Evolutionary conservation across 1,284 basidiomycete genomes (phyloP).

Genomic region (Cystobasidiaceae sp.): DNA sequence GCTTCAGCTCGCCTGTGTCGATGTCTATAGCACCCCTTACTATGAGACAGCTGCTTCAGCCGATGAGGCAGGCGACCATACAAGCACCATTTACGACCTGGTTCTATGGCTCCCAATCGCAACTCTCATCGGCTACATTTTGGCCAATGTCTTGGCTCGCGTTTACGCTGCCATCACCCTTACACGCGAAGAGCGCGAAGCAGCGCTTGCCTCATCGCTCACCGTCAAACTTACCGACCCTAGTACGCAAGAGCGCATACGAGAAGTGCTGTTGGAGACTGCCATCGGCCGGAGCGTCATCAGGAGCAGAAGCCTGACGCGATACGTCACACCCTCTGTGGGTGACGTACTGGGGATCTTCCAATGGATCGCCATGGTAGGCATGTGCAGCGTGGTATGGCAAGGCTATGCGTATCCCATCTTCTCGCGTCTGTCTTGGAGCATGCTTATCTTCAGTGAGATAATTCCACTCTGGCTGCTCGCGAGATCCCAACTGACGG

Average conservation of each 20-base stretch:
- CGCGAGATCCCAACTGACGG: constrained; percentile 58
- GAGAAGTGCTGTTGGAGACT: constrained; percentile 83
- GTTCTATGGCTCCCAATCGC: constrained; percentile 78
- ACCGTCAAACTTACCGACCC: constrained; percentile 47
- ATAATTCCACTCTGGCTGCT: not conserved
- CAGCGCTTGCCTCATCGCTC: constrained; percentile 40
- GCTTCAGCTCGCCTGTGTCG: constrained; percentile 72
- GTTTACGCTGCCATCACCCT: constrained; percentile 63
- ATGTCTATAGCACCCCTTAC: constrained; percentile 73
- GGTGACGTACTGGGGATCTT: constrained; percentile 88
- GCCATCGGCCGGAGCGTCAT: constrained; percentile 84
- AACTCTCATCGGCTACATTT: constrained; percentile 72
- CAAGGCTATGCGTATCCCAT: constrained; percentile 85
- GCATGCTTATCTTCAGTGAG: constrained; percentile 77
- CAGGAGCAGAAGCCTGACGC: constrained; percentile 73
- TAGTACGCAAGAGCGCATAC: constrained; percentile 53
- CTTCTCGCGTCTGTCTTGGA: constrained; percentile 78
- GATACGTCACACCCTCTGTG: constrained; percentile 88
- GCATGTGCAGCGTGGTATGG: constrained; percentile 92
- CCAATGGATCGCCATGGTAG: constrained; percentile 66
- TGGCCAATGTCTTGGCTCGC: constrained; percentile 70
- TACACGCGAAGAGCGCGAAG: constrained; percentile 38
- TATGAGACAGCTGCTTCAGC: constrained; percentile 58
- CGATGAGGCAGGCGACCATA: not conserved
- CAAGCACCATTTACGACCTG: constrained; percentile 53